A percentile compares a stretch with the other conserved stretches of the same genome.
Evolutionary conservation across 176 grass and related monocot genomes (phyloP).

Genomic region (Carex scoparia): DNA sequence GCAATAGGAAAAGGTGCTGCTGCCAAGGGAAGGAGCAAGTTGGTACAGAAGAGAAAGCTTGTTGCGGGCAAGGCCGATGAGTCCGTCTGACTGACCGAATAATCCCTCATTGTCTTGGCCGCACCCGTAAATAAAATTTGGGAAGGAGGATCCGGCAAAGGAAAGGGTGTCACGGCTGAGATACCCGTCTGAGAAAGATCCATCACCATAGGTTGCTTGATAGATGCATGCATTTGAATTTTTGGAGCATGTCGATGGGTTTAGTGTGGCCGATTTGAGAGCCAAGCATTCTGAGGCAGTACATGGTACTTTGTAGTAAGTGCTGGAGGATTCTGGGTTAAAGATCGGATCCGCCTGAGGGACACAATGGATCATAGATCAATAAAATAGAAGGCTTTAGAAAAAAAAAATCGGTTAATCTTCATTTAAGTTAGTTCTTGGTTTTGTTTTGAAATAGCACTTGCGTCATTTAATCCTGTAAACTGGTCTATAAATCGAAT

Average conservation of each 20-base stretch:
- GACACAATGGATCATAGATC: neutral
- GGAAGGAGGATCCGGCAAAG: slow-evolving; percentile 32
- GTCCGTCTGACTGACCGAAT: slow-evolving; percentile 61
- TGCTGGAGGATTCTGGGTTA: slow-evolving; percentile 40
- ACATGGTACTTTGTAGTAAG: slow-evolving; percentile 50
- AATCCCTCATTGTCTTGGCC: slow-evolving; percentile 84
- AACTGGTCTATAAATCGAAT: too few species aligned
- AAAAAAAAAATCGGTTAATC: too few species aligned
- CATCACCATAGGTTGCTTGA: slow-evolving; percentile 64
- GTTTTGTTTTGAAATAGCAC: too few species aligned
- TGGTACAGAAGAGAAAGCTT: slow-evolving; percentile 75
- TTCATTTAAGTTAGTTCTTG: too few species aligned
- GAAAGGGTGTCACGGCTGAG: slow-evolving; percentile 77
- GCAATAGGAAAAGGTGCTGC: slow-evolving; percentile 83
- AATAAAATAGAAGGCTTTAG: neutral
- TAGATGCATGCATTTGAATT: slow-evolving; percentile 54
- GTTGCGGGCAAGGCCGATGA: slow-evolving; percentile 79
- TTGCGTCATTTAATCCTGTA: too few species aligned
- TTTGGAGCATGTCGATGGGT: slow-evolving; percentile 48
- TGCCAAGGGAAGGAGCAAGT: slow-evolving; percentile 46
- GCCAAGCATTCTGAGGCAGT: slow-evolving; percentile 38
- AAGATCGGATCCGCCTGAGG: slow-evolving; percentile 42
- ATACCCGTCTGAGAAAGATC: slow-evolving; percentile 62
- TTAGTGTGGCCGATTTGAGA: slow-evolving; percentile 50
- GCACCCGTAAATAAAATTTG: slow-evolving; percentile 77